Percentiles rank a stretch among this genome's conserved stretches.
Evolutionary conservation across 306 rosid genomes (phyloP).

Genomic region (Hippophae rhamnoides): DNA sequence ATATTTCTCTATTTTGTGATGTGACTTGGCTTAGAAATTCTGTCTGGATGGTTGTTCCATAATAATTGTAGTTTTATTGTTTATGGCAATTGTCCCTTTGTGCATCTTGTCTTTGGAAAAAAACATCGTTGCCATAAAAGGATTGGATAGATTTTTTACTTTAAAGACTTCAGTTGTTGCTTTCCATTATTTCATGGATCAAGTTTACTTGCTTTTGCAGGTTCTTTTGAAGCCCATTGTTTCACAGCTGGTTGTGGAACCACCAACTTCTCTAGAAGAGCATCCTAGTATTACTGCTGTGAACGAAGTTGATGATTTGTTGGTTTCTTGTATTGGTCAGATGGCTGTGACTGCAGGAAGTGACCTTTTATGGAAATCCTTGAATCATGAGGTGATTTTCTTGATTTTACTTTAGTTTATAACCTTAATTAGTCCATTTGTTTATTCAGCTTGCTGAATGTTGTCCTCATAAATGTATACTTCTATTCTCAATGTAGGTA

Average conservation of each 20-base stretch:
- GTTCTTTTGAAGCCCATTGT: constrained; percentile 74
- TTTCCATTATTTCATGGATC: constrained; percentile 17
- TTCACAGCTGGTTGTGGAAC: constrained; percentile 65
- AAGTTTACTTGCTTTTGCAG: constrained; percentile 29
- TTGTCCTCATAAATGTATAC: background rate
- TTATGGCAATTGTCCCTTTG: no score
- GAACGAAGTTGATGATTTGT: constrained; percentile 67
- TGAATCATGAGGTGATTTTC: constrained; percentile 67
- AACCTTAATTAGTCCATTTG: background rate
- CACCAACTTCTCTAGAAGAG: constrained; percentile 53
- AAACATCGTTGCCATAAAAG: background rate
- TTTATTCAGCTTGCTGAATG: background rate
- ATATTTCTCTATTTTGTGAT: no score
- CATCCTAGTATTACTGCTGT: constrained; percentile 41
- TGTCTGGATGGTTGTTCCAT: no score
- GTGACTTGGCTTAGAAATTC: no score
- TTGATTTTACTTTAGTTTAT: background rate
- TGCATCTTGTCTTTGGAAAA: no score
- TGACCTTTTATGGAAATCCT: constrained; percentile 83
- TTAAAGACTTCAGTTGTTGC: background rate
- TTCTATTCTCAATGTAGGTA: constrained; percentile 40
- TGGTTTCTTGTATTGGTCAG: constrained; percentile 75
- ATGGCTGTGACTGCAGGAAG: constrained; percentile 92
- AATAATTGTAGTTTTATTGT: no score
- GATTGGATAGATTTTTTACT: background rate